Evolutionary conservation across 2,329 filamentous ascomycete species (phyloP), one percentile per base, ranked within the genome.

Genomic region (Lizonia empirigonia): DNA sequence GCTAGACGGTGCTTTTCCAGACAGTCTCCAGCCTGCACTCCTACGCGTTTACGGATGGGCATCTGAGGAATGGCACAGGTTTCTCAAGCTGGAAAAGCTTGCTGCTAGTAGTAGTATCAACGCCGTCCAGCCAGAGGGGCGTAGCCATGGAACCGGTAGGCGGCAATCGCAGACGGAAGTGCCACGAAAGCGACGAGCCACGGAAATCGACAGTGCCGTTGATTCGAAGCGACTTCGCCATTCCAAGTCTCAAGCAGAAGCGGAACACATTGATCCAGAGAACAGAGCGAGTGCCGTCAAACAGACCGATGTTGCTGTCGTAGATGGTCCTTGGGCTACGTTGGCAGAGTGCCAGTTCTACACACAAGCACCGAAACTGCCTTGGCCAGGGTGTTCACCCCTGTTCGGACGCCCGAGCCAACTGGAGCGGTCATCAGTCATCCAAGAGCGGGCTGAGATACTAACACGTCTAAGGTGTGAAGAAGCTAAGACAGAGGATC

Each of bases 1-100:
- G 33, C 18, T 34, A 20, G 26, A 44, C 27, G 18, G 39, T 44
- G 39, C 39, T 19, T 44, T 33, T 44, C 29, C 39, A 8, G 29
- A 44, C 18, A 44, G 7, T 15, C 39, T 44, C 29, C 18, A 32
- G 27, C 39, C 39, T 18, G 39, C 39, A 18, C 39, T 44, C 26
- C 8, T 44, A n/a, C n/a, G 19, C 26, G 26, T 23, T 34, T 44
- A 44, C 13, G 19, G 20, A 44, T 44, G 18, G 39, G 26, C 27
- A 15, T 44, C 29, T 10, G 33, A 12, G 6, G 29, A 44, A 13
- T 33, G 18, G 39, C 26, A 44, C 16, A 33, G 22, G 15, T 44
- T 24, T 9, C 9, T 24, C 5, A 6, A 24, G 23, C 23, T 24
- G 23, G 5, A 24, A 24, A 5, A 24, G 5, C 5, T 9, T 24